These are phyloP conservation scores for Chlorella variabilis DNA, from an alignment of 163 green algal species.

Conservation along the genomic window DNA sequence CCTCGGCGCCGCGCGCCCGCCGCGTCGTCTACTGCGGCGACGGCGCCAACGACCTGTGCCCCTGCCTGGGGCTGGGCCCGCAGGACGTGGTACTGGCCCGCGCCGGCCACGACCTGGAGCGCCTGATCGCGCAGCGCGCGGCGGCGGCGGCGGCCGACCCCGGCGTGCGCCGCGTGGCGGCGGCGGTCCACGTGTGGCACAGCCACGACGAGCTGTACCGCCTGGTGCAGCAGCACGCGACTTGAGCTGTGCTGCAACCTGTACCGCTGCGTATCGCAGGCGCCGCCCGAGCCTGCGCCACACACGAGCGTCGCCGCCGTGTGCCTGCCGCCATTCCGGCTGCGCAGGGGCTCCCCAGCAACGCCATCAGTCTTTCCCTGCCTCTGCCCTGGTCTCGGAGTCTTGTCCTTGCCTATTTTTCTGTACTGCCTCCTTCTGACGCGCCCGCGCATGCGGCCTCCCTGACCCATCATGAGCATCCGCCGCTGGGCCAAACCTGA, in stretches of 20 bases:
- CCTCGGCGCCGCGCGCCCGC: neutral
- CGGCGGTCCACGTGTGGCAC: constrained; percentile 34
- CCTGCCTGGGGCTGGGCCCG: constrained; percentile 67
- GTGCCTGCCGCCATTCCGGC: too few relatives aligned
- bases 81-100: constrained; percentile 79
- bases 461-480: too few relatives aligned
- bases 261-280: too few relatives aligned
- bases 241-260: neutral
- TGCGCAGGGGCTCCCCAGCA: too few relatives aligned
- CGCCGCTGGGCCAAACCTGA: too few relatives aligned
- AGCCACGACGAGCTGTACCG: constrained; percentile 40
- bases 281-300: too few relatives aligned
- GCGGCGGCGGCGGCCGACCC: neutral
- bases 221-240: constrained; percentile 36
- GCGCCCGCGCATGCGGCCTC: too few relatives aligned
- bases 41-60: constrained; percentile 86
- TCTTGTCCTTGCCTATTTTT: too few relatives aligned
- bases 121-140: constrained; percentile 21
- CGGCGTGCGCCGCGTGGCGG: neutral
- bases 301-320: too few relatives aligned
- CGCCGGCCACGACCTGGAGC: constrained; percentile 28
- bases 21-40: constrained; percentile 81
- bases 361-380: too few relatives aligned
- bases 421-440: too few relatives aligned
- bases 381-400: too few relatives aligned